Base-by-base conservation (phyloP, 2,329 filamentous ascomycete genomes). In the Aspergillus sp. region DNA sequence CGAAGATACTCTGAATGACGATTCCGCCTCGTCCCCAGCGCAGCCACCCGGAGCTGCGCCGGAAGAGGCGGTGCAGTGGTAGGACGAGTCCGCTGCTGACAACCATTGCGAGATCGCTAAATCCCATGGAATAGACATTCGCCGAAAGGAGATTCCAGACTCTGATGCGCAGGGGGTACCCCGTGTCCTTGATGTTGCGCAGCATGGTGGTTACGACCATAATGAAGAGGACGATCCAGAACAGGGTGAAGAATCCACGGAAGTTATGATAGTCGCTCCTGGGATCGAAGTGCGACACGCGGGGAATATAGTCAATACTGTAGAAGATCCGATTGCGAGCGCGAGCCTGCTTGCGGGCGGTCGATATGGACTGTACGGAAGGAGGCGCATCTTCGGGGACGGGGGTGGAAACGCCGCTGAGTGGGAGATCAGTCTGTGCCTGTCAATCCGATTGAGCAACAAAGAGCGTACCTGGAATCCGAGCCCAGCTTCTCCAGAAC, bases 131-230 rank as follows among this genome's bases (percentile, higher is more conserved):
- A 81, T 89, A 91, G 1, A 96, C 83, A 75, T 97, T 96, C 55
- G 91, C 82, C 16, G 89, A 91, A 69, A 97, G 91, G 20, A 96
- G 77, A 49, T 81, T 82, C 90, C 92, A 97, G 60, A 97, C 95
- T 70, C 89, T 81, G 47, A 95, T 85, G 64, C 88, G 84, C 63
- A 97, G 77, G 14, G 92, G 89, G 68, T 88, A 89, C 19, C 94
- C 94, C 0, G 91, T 97, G 69, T 97, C 94, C 72, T 93, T 96
- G 67, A 94, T 84, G 71, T 96, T 97, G 64, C 93, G 86, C 65
- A 97, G 75, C 79, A 91, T 90, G n/a, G 89, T 89, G 2, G 93
- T 97, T 57, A 96, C 87, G 64, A 92, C 91, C 92, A 99, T 96
- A 71, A 99, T 96, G 61, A 89, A 90, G 54, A 99, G 80, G 9